Evolutionary conservation across 805 yeast genomes (phyloP).

Genomic region (Cyberlindnera lachancei): DNA sequence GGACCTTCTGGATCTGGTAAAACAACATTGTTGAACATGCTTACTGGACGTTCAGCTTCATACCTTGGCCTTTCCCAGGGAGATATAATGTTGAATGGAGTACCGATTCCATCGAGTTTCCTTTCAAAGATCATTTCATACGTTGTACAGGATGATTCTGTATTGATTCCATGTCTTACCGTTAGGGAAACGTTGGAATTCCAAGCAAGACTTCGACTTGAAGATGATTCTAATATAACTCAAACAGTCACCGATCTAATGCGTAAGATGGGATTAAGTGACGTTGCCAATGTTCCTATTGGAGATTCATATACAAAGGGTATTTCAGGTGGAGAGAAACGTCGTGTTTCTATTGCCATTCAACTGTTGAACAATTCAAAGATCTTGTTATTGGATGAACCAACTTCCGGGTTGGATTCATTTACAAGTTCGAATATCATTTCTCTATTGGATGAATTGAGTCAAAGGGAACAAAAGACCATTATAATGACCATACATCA

Average conservation of each 20-base stretch:
- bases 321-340: constrained; percentile 72
- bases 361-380: constrained; percentile 64
- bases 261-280: constrained; percentile 43
- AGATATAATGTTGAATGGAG: constrained; percentile 34
- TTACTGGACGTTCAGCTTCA: constrained; percentile 46
- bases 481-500: constrained; percentile 77
- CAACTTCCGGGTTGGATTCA: constrained; percentile 83
- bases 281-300: constrained; percentile 25
- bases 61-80: constrained; percentile 30
- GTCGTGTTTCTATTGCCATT: constrained; percentile 76
- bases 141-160: constrained; percentile 77
- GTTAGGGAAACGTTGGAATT: constrained; percentile 69
- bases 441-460: constrained; percentile 47
- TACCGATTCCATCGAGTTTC: constrained; percentile 25
- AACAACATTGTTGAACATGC: constrained; percentile 54
- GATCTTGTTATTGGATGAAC: constrained; percentile 72
- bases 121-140: constrained; percentile 48
- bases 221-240: constrained; percentile 38
- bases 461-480: constrained; percentile 51
- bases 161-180: constrained; percentile 61
- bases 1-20: constrained; percentile 83
- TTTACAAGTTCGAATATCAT: constrained; percentile 68
- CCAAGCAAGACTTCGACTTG: constrained; percentile 64
- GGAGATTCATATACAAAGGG: constrained; percentile 58
- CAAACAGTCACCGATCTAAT: constrained; percentile 49